Conservation (phyloP, 768 basidiomycete genomes). For the Daedaleopsis nitida region DNA sequence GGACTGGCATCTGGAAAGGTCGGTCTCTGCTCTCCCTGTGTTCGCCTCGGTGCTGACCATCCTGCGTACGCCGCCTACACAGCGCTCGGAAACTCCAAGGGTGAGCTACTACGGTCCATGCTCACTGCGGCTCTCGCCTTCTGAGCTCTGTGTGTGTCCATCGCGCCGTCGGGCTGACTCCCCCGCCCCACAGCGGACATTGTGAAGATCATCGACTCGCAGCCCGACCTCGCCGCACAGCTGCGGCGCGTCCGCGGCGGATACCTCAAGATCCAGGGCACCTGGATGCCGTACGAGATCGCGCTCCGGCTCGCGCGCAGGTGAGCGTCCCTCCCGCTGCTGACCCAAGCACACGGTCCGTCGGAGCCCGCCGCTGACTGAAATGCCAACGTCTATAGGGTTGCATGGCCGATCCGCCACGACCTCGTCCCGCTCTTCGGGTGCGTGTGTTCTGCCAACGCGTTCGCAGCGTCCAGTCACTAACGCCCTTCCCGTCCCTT, state of each 20-base stretch:
- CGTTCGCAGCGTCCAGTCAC: not conserved
- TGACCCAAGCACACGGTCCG: not conserved
- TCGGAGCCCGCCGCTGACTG: not conserved
- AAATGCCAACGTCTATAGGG: constrained; percentile 45
- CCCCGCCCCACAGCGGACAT: constrained; percentile 67
- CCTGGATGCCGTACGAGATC: constrained; percentile 94
- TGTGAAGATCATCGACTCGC: constrained; percentile 90
- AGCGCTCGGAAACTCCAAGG: constrained; percentile 91
- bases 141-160: not conserved
- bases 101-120: constrained; percentile 36
- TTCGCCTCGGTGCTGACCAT: not conserved
- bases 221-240: constrained; percentile 81
- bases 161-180: too few relatives aligned
- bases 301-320: constrained; percentile 79
- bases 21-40: not conserved
- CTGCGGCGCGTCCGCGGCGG: constrained; percentile 85
- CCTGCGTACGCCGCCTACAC: constrained; percentile 9
- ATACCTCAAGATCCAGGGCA: constrained; percentile 90
- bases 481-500: constrained; percentile 15
- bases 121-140: not conserved
- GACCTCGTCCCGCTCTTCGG: constrained; percentile 89
- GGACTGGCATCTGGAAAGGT: constrained; percentile 97
- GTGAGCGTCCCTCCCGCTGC: constrained; percentile 42
- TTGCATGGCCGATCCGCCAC: constrained; percentile 86
- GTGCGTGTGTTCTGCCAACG: constrained; percentile 43